Conservation (phyloP, 768 basidiomycete genomes). For the Lentinula sp. region DNA sequence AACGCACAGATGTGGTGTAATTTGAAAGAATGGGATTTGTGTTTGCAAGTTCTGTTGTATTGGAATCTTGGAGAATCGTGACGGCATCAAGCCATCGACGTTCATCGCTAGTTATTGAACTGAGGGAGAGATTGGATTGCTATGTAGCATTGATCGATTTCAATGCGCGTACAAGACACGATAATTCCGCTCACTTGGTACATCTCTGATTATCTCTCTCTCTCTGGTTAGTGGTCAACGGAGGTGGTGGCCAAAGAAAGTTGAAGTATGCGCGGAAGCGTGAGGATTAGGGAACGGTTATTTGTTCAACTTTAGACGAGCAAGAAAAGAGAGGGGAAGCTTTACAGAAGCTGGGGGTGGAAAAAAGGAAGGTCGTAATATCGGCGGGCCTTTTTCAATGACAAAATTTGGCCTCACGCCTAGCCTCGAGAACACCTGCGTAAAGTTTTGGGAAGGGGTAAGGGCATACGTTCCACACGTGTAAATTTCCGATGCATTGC, state of each 20-base stretch:
- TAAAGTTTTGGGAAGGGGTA: neutral
- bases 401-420: constrained; percentile 2
- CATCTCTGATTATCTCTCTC: neutral
- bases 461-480: constrained; percentile 9
- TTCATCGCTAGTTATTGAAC: constrained; percentile 37
- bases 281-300: constrained; percentile 10
- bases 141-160: neutral
- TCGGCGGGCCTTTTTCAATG: neutral
- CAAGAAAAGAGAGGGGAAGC: constrained; percentile 15
- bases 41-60: neutral
- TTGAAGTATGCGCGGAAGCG: constrained; percentile 19
- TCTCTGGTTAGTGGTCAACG: constrained; percentile 1
- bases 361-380: constrained; percentile 6
- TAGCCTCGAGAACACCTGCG: constrained; percentile 4
- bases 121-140: constrained; percentile 24
- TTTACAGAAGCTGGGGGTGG: neutral
- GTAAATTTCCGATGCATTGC: neutral
- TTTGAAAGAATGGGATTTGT: constrained; percentile 3
- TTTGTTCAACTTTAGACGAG: constrained; percentile 8
- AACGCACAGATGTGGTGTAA: constrained; percentile 9
- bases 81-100: constrained; percentile 44
- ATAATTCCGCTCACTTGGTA: constrained; percentile 1
- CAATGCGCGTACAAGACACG: neutral
- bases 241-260: constrained; percentile 19
- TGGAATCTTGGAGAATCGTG: constrained; percentile 12